Percentiles rank a stretch among this genome's conserved stretches.
Evolutionary conservation across 139 green algal genomes (phyloP).

Genomic region (Gonium pectorale): DNA sequence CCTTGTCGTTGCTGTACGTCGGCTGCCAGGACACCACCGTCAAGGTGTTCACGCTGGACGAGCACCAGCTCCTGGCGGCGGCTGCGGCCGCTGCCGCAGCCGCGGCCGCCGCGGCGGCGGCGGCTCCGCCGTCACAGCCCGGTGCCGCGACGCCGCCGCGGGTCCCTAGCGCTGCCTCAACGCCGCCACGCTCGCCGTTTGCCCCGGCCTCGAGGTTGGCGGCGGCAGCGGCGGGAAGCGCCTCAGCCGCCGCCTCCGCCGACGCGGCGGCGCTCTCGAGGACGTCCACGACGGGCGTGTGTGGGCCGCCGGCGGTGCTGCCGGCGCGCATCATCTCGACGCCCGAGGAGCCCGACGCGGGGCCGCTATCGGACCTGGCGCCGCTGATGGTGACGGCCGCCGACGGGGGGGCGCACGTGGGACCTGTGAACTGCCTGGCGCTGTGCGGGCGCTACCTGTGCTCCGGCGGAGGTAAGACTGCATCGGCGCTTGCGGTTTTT

Average conservation of each 20-base stretch:
- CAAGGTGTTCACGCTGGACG: conserved; percentile 48
- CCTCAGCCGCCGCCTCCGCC: not conserved
- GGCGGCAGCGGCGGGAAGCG: too few relatives aligned
- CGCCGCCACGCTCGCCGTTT: too few relatives aligned
- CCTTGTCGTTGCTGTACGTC: conserved; percentile 50
- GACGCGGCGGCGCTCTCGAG: not conserved
- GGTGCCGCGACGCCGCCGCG: too few relatives aligned
- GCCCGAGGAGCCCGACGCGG: conserved; percentile 21
- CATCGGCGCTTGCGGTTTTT: conserved; percentile 22
- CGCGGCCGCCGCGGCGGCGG: not conserved
- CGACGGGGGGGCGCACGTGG: conserved; percentile 52
- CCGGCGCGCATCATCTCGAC: conserved; percentile 30
- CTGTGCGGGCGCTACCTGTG: conserved; percentile 66
- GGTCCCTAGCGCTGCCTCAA: too few relatives aligned
- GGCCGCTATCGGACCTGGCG: conserved; percentile 27
- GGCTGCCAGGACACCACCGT: conserved; percentile 67
- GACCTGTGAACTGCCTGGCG: conserved; percentile 75
- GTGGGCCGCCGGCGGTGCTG: conserved; percentile 24
- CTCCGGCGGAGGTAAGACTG: conserved; percentile 54
- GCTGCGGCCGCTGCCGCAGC: not conserved
- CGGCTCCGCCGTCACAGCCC: not conserved
- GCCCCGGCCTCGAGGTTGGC: too few relatives aligned
- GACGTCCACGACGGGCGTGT: not conserved
- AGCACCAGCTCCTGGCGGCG: conserved; percentile 15
- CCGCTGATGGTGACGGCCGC: conserved; percentile 41